Base-by-base conservation (phyloP, 2,329 filamentous ascomycete species). In the Bipolaris zeicola region DNA sequence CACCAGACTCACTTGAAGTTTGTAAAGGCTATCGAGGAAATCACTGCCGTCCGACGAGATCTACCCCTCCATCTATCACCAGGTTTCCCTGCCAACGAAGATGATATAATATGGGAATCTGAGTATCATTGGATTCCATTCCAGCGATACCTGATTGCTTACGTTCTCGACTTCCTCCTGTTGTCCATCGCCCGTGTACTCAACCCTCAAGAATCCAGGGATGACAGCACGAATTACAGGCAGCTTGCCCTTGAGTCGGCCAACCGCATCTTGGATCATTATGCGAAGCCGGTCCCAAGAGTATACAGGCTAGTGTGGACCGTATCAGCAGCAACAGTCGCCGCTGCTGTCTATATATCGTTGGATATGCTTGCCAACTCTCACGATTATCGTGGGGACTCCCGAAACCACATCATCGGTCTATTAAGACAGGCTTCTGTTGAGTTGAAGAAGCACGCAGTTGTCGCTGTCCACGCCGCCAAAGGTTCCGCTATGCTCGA, bases 111-210 rank as follows among this genome's bases (percentile, higher is more conserved):
- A 31, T 58, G 57, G 57, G 57, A 60, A 28, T 22, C 24, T 6
- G 42, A 58, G 37, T 38, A 60, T 26, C 42, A 42, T n/a, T 60
- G 55, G 57, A 52, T 60, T 20, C 43, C 57, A n/a, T 57, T 60
- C 13, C 57, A 60, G 42, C 54, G 57, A 14, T 60, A 60, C 22
- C 45, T 54, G 5, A 50, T 58, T 20, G 50, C 51, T 18, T 50
- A 36, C n/a, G 55, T 60, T 16, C 22, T 60, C 24, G 54, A 60
- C 20, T 58, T 60, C 37, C 13, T 58, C 16, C n/a, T 54, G 34
- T 31, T 60, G 28, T 45, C 54, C 11, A 57, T 60, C 24, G 42
- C 57, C 22, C 55, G 57, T 13, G 55, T 57, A 5, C 33, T 60
- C 18, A 41, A 43, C 5, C 50, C 57, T 10, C 51, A 31, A 6